These are phyloP conservation scores for Fusarium redolens DNA, from an alignment of 2,329 filamentous ascomycete species.

Conservation along the genomic window DNA sequence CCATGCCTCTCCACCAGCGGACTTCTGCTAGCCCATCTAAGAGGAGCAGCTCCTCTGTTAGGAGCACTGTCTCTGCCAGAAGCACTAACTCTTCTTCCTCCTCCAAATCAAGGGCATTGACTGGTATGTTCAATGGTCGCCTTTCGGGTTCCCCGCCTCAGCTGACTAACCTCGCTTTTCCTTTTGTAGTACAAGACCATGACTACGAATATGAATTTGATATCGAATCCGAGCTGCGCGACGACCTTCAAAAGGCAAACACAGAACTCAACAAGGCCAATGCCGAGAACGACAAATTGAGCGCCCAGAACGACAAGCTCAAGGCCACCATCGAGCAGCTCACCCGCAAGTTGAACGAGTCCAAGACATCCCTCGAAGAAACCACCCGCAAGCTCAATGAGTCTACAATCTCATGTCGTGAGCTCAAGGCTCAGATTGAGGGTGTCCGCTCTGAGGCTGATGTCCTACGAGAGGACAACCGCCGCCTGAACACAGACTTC, in stretches of 20 bases:
- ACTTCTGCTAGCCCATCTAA: constrained; percentile 44
- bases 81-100: constrained; percentile 24
- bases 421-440: constrained; percentile 45
- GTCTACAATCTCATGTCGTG: constrained; percentile 37
- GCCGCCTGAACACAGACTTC: constrained; percentile 40
- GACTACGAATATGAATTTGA: constrained; percentile 44
- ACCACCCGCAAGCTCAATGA: constrained; percentile 32
- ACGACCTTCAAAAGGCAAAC: constrained; percentile 46
- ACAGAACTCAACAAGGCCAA: constrained; percentile 45
- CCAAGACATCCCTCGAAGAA: constrained; percentile 35
- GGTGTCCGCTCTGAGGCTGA: constrained; percentile 42
- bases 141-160: constrained; percentile 11
- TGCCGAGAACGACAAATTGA: constrained; percentile 46
- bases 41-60: constrained; percentile 43
- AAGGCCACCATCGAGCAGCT: constrained; percentile 44
- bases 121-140: constrained; percentile 37
- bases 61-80: constrained; percentile 31
- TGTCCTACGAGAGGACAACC: constrained; percentile 43
- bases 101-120: constrained; percentile 38
- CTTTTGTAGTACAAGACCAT: constrained; percentile 34
- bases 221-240: constrained; percentile 37
- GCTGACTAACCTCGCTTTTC: constrained; percentile 28
- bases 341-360: constrained; percentile 47
- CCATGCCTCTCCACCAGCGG: constrained; percentile 47
- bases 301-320: constrained; percentile 45